A percentile compares a stretch with the other conserved stretches of the same genome.
phyloP scores from a whole-genome alignment of 108 stramenopile genomes.

The Skeletonema potamos region DNA sequence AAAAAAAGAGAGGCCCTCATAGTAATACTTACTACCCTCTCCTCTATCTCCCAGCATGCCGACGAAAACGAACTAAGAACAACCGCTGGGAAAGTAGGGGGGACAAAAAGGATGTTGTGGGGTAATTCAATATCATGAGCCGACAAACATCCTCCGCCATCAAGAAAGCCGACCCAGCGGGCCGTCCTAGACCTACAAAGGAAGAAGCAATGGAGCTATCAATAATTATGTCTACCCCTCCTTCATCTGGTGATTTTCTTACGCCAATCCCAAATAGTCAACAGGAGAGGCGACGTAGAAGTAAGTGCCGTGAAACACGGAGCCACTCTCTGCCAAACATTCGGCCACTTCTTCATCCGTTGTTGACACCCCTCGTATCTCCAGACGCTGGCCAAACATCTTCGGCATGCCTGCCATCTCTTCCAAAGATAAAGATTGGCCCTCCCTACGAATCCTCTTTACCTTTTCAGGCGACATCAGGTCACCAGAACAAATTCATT shows the following conservation, averaged over 20 bases:
- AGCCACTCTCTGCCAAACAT: not conserved
- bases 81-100: not conserved
- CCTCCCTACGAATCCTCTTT: slow-evolving; percentile 24
- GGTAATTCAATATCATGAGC: not conserved
- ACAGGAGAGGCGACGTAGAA: not conserved
- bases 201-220: slow-evolving; percentile 19
- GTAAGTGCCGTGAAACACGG: not conserved
- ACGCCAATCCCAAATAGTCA: not conserved
- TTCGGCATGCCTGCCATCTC: not conserved
- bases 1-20: too few species aligned
- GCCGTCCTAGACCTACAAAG: slow-evolving; percentile 14
- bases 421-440: slow-evolving; percentile 11
- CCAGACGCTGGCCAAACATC: not conserved
- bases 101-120: not conserved
- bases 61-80: slow-evolving; percentile 2
- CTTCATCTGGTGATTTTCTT: not conserved
- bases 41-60: not conserved
- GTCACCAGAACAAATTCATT: not conserved
- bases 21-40: too few species aligned
- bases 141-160: not conserved
- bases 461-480: not conserved
- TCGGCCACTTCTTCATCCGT: not conserved
- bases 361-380: too few species aligned
- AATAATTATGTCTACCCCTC: slow-evolving; percentile 26
- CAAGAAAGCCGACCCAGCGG: not conserved